Evolutionary conservation across 352 stramenopile species (phyloP).

Genomic region (Globisporangium nunn): DNA sequence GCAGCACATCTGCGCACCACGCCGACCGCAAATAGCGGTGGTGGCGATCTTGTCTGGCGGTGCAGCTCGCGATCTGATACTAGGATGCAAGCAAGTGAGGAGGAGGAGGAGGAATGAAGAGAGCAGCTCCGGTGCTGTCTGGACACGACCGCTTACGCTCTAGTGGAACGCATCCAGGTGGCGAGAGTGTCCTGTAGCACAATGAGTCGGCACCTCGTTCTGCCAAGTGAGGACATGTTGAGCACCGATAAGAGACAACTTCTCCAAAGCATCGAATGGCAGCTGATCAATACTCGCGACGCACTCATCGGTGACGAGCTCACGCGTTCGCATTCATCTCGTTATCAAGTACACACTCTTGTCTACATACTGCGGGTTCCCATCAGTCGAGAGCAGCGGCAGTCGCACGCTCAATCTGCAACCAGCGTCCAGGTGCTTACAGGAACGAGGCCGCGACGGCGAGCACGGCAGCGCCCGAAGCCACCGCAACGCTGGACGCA

Average conservation of each 20-base stretch:
- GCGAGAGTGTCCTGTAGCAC: too few species aligned
- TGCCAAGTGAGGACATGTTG: too few species aligned
- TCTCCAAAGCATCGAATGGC: neutral
- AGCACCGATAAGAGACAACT: too few species aligned
- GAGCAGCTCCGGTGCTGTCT: too few species aligned
- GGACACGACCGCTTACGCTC: too few species aligned
- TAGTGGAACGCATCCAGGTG: too few species aligned
- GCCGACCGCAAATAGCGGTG: neutral
- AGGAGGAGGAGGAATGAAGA: too few species aligned
- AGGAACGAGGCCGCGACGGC: conserved; percentile 10
- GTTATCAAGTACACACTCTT: conserved; percentile 5
- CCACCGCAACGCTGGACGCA: conserved; percentile 5
- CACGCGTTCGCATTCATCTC: neutral
- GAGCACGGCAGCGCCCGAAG: conserved; percentile 4
- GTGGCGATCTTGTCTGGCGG: neutral
- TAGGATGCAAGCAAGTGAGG: too few species aligned
- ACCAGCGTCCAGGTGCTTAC: neutral
- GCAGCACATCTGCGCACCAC: neutral
- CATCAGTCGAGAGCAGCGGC: neutral
- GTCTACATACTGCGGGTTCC: conserved; percentile 1
- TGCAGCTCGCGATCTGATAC: too few species aligned
- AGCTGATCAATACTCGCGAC: neutral
- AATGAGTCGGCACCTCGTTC: too few species aligned
- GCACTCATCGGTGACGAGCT: neutral
- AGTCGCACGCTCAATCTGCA: neutral